phyloP scores from a whole-genome alignment of 2,329 filamentous ascomycete species.

The Apiospora rasikravindrae region DNA sequence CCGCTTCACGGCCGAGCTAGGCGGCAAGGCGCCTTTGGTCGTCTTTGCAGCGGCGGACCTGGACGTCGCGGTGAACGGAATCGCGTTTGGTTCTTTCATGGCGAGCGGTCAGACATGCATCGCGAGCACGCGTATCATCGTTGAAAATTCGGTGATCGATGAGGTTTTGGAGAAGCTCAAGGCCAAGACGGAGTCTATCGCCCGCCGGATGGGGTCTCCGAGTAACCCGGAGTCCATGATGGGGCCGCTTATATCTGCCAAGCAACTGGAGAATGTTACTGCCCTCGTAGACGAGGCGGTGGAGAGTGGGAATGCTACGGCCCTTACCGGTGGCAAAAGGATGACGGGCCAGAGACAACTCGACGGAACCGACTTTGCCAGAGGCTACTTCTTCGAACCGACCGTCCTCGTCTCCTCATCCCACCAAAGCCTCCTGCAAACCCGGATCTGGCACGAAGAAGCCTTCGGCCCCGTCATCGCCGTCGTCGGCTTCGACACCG shows the following conservation, averaged over 20 bases:
- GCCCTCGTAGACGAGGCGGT: conserved; percentile 69
- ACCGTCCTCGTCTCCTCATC: conserved; percentile 67
- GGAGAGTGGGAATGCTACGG: conserved; percentile 47
- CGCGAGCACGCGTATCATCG: conserved; percentile 76
- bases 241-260: conserved; percentile 66
- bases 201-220: conserved; percentile 61
- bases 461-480: conserved; percentile 83
- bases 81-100: conserved; percentile 64
- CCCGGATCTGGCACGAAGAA: conserved; percentile 79
- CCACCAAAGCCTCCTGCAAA: conserved; percentile 67
- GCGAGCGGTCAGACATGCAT: conserved; percentile 66
- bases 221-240: conserved; percentile 63
- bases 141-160: conserved; percentile 70
- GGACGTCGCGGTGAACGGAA: conserved; percentile 70
- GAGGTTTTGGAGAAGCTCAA: conserved; percentile 68
- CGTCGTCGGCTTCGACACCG: conserved; percentile 75
- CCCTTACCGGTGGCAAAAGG: conserved; percentile 51
- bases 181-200: conserved; percentile 63
- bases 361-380: conserved; percentile 56
- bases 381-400: conserved; percentile 78
- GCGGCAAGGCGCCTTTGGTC: conserved; percentile 72
- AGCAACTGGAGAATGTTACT: conserved; percentile 70
- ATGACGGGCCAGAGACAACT: conserved; percentile 53
- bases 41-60: conserved; percentile 70
- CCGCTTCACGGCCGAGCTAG: conserved; percentile 73